Evolutionary conservation across 192 early-diverging fungal genomes (phyloP).

Genomic region (Chytriomyces hyalinus): DNA sequence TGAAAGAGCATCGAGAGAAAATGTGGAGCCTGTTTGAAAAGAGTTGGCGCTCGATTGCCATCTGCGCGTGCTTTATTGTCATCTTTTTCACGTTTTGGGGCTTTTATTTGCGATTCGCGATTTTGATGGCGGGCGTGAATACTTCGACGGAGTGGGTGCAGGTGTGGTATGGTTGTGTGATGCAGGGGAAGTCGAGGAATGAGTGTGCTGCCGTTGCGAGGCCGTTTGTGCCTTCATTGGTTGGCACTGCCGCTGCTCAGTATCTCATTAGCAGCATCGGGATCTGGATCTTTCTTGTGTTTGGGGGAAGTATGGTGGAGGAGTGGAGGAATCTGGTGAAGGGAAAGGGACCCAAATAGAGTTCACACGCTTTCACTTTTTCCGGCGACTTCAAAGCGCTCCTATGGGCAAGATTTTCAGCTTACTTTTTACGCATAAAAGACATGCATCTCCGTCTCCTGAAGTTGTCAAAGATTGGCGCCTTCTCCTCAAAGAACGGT

Average conservation of each 20-base stretch:
- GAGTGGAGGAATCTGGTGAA: neutral
- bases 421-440: no score
- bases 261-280: neutral
- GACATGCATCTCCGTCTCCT: no score
- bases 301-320: neutral
- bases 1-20: no score
- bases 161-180: neutral
- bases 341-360: no score
- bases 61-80: no score
- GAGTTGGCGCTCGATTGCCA: no score
- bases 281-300: neutral
- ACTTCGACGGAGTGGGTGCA: neutral
- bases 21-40: no score
- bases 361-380: no score
- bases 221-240: neutral
- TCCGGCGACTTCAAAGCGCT: no score
- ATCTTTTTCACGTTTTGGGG: neutral
- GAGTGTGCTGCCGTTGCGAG: neutral
- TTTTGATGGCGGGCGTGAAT: neutral
- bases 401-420: no score
- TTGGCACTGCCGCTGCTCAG: neutral
- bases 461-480: no score
- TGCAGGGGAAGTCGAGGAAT: neutral
- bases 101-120: neutral
- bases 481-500: no score